Evolutionary conservation across 177 flowering plant genomes (phyloP).

Genomic region (Vitis hybrid): DNA sequence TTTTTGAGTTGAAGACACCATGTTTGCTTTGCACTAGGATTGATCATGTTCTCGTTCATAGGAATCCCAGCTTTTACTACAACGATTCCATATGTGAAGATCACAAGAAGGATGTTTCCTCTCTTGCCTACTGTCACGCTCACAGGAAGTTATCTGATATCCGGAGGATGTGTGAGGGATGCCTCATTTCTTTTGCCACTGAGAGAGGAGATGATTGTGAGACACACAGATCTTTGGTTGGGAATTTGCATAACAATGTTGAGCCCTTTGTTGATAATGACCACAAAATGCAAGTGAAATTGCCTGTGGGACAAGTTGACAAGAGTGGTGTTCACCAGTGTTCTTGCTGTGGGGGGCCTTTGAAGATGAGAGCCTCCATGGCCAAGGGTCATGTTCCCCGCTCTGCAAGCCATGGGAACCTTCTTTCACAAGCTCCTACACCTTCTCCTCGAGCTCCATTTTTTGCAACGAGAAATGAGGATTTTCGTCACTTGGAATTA

Average conservation of each 20-base stretch:
- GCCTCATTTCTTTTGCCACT: conserved; percentile 77
- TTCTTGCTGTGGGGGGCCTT: conserved; percentile 71
- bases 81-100: conserved; percentile 67
- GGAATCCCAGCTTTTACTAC: conserved; percentile 45
- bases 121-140: conserved; percentile 68
- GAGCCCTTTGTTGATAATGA: conserved; percentile 59
- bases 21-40: conserved; percentile 76
- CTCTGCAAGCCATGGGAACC: conserved; percentile 16
- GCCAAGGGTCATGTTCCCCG: conserved; percentile 7
- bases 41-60: conserved; percentile 49
- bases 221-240: conserved; percentile 53
- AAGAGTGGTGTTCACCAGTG: conserved; percentile 34
- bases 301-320: conserved; percentile 22
- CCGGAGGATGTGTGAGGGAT: conserved; percentile 69
- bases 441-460: conserved; percentile 49
- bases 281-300: conserved; percentile 23
- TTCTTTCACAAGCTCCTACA: conserved; percentile 43
- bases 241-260: conserved; percentile 53
- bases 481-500: conserved; percentile 27
- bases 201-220: conserved; percentile 55
- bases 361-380: conserved; percentile 36
- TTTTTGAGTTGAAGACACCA: conserved; percentile 58
- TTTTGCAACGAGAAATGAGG: conserved; percentile 28
- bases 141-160: conserved; percentile 73
- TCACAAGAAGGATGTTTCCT: conserved; percentile 73